Conservation (phyloP, 176 grass and related monocot species). For the Eleusine indica region DNA sequence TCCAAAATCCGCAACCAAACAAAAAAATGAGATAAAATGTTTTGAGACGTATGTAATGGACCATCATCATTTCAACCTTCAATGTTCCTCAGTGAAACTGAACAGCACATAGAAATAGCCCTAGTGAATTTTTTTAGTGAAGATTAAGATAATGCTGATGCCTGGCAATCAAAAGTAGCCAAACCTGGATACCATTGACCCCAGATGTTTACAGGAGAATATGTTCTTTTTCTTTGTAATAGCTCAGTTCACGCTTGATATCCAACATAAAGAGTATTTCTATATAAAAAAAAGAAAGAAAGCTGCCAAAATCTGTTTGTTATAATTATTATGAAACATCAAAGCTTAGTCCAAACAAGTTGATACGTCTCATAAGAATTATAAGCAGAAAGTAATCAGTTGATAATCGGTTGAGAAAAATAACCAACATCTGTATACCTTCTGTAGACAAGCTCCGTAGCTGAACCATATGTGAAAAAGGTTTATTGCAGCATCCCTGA, state of each 20-base stretch:
- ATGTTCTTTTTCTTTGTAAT: not conserved
- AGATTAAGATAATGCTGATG: not conserved
- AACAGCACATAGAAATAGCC: not conserved
- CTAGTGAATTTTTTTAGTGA: not conserved
- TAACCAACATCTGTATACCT: not conserved
- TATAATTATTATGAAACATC: not conserved
- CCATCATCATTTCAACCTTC: not conserved
- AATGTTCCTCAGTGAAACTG: not conserved
- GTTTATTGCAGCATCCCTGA: constrained; percentile 20
- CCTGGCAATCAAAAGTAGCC: not conserved
- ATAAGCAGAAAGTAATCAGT: not conserved
- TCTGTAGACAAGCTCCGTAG: constrained; percentile 5
- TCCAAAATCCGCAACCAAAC: not conserved
- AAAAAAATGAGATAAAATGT: not conserved
- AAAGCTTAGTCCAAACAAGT: not conserved
- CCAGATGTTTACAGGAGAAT: not conserved
- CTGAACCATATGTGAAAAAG: not conserved
- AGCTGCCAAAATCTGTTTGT: not conserved
- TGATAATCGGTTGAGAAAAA: not conserved
- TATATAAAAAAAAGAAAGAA: constrained; percentile 9
- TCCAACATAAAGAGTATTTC: not conserved
- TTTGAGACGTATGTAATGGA: too few relatives aligned
- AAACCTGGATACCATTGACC: not conserved
- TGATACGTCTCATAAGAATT: not conserved
- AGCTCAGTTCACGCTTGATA: not conserved